Conservation (phyloP, 2,329 filamentous ascomycete genomes). For the Alternaria sp. region DNA sequence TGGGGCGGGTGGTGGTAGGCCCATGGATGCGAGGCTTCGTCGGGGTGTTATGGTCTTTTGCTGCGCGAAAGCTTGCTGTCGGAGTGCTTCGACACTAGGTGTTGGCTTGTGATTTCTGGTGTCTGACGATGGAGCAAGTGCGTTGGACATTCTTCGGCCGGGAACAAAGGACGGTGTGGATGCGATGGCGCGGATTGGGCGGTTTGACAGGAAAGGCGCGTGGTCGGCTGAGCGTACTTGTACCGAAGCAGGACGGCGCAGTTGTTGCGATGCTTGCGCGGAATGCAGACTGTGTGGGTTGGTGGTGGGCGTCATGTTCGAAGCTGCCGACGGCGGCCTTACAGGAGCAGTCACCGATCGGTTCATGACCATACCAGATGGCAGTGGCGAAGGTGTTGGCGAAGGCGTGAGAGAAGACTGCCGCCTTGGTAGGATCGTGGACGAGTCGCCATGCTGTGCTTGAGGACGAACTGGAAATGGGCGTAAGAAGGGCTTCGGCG, state of each 20-base stretch:
- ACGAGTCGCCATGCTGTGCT: conserved; percentile 35
- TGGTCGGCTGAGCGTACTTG: conserved; percentile 52
- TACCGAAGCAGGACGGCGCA: conserved; percentile 53
- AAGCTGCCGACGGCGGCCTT: conserved; percentile 22
- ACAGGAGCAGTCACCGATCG: conserved; percentile 44
- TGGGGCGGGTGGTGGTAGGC: conserved; percentile 54
- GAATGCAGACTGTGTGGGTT: conserved; percentile 18
- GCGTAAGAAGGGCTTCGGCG: conserved; percentile 45
- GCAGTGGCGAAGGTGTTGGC: conserved; percentile 31
- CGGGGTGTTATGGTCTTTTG: conserved; percentile 32
- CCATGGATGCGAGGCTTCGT: conserved; percentile 48
- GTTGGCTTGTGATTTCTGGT: conserved; percentile 20
- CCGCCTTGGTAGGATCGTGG: conserved; percentile 37
- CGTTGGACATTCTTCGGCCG: conserved; percentile 29
- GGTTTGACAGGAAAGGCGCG: conserved; percentile 53
- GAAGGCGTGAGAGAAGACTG: conserved; percentile 34
- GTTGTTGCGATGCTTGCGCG: conserved; percentile 23
- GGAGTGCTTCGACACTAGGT: conserved; percentile 34
- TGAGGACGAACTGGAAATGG: conserved; percentile 46
- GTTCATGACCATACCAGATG: conserved; percentile 31
- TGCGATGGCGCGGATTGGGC: conserved; percentile 38
- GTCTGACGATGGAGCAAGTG: conserved; percentile 10
- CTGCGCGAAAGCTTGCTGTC: conserved; percentile 26
- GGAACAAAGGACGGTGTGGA: conserved; percentile 43
- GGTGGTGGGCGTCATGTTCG: conserved; percentile 17